Conservation (phyloP, 345 rosid genomes). For the Aquilaria yunnanensis region DNA sequence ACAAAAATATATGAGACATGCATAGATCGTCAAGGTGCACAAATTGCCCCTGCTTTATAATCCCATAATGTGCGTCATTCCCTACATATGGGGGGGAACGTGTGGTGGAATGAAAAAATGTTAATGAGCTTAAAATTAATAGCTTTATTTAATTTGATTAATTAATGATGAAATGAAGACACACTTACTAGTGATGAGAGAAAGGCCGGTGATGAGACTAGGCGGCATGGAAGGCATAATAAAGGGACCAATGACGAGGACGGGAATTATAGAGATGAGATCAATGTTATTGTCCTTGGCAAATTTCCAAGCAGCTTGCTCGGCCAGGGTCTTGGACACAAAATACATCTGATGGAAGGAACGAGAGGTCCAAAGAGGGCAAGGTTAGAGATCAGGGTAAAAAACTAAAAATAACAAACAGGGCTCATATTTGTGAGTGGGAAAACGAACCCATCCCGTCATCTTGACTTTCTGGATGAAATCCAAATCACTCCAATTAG, state of each 20-base stretch:
- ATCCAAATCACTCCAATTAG: slow-evolving; percentile 70
- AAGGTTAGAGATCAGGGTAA: too few species aligned
- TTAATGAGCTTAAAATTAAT: too few species aligned
- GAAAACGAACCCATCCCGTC: slow-evolving; percentile 84
- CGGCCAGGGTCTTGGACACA: slow-evolving; percentile 75
- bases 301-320: slow-evolving; percentile 83
- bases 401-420: too few species aligned
- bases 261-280: slow-evolving; percentile 67
- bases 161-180: too few species aligned
- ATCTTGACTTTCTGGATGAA: slow-evolving; percentile 52
- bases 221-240: slow-evolving; percentile 84
- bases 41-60: slow-evolving; percentile 74
- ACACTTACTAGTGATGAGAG: slow-evolving; percentile 53
- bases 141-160: neutral
- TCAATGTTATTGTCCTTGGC: slow-evolving; percentile 68
- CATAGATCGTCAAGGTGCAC: slow-evolving; percentile 90
- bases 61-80: slow-evolving; percentile 67
- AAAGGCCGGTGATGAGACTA: slow-evolving; percentile 78
- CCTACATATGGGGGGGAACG: slow-evolving; percentile 29
- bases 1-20: slow-evolving; percentile 66
- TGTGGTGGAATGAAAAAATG: too few species aligned
- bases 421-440: neutral
- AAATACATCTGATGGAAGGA: slow-evolving; percentile 64
- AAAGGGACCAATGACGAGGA: slow-evolving; percentile 84
- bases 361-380: neutral